Evolutionary conservation across 2,329 filamentous ascomycete species (phyloP).

Genomic region (Trichothecium roseum): DNA sequence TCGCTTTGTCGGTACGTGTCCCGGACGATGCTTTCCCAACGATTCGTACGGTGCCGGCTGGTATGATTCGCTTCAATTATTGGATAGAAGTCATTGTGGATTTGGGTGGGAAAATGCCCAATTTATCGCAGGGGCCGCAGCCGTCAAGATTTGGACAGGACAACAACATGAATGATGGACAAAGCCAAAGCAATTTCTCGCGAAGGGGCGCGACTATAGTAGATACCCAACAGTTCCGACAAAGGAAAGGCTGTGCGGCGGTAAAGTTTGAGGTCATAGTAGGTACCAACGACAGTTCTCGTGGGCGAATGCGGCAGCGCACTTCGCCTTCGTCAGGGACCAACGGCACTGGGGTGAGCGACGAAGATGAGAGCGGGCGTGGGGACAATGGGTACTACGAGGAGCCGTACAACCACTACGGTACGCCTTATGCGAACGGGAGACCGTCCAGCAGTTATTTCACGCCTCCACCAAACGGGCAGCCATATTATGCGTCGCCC

Average conservation of each 20-base stretch:
- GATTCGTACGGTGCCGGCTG: constrained; percentile 78
- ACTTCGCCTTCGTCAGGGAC: constrained; percentile 15
- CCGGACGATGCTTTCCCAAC: constrained; percentile 90
- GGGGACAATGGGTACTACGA: constrained; percentile 12
- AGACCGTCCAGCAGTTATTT: constrained; percentile 15
- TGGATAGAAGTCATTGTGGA: constrained; percentile 89
- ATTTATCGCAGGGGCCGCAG: constrained; percentile 58
- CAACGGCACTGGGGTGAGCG: constrained; percentile 16
- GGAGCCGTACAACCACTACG: constrained; percentile 9
- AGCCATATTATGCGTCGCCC: constrained; percentile 4
- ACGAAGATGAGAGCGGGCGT: constrained; percentile 19
- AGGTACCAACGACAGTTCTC: constrained; percentile 69
- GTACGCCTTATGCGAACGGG: constrained; percentile 8
- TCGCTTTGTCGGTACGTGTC: constrained; percentile 75
- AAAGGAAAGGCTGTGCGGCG: constrained; percentile 86
- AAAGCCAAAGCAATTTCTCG: constrained; percentile 13
- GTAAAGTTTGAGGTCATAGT: constrained; percentile 80
- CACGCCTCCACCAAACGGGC: constrained; percentile 18
- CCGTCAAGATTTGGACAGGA: constrained; percentile 29
- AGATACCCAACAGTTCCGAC: constrained; percentile 75
- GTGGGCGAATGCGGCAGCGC: constrained; percentile 13
- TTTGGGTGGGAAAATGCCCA: constrained; percentile 73
- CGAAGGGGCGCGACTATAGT: constrained; percentile 53
- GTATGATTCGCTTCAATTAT: constrained; percentile 93
- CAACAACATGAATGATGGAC: background rate